Conservation (phyloP, 805 yeast genomes). For the Saturnispora gosingensis region DNA sequence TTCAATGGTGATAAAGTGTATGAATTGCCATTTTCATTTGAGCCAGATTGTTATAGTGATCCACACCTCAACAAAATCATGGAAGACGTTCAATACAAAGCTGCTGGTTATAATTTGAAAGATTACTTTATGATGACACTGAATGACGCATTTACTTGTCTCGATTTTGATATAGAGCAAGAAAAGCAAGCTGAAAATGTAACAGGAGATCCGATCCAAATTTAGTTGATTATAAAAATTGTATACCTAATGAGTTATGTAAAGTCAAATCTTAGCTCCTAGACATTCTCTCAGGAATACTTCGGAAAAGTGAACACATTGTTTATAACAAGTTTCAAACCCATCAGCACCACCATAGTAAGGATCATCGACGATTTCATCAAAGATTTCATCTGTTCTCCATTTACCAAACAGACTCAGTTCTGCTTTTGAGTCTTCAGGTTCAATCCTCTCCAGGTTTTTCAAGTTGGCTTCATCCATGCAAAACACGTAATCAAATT, state of each 20-base stretch:
- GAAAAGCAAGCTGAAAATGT: conserved; percentile 31
- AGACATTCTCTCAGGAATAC: conserved; percentile 51
- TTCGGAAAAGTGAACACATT: conserved; percentile 65
- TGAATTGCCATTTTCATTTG: conserved; percentile 37
- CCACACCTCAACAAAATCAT: conserved; percentile 38
- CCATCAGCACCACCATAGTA: conserved; percentile 85
- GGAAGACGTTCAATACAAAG: conserved; percentile 57
- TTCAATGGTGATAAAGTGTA: conserved; percentile 80
- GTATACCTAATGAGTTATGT: neutral
- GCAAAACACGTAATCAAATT: conserved; percentile 60
- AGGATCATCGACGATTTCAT: conserved; percentile 73
- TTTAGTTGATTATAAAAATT: neutral
- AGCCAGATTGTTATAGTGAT: conserved; percentile 40
- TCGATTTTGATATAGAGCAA: conserved; percentile 67
- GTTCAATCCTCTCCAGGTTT: conserved; percentile 43
- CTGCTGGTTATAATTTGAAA: conserved; percentile 76
- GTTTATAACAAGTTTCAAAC: conserved; percentile 70
- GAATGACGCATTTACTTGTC: conserved; percentile 83
- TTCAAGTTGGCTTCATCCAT: conserved; percentile 58
- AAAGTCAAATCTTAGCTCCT: conserved; percentile 1
- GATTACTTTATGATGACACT: conserved; percentile 66
- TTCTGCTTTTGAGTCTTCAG: conserved; percentile 38
- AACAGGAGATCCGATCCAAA: neutral
- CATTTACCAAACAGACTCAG: conserved; percentile 76
- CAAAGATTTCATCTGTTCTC: conserved; percentile 42